Evolutionary conservation across 495 filamentous ascomycete genomes (phyloP).

Genomic region (Xylaria telfairii): DNA sequence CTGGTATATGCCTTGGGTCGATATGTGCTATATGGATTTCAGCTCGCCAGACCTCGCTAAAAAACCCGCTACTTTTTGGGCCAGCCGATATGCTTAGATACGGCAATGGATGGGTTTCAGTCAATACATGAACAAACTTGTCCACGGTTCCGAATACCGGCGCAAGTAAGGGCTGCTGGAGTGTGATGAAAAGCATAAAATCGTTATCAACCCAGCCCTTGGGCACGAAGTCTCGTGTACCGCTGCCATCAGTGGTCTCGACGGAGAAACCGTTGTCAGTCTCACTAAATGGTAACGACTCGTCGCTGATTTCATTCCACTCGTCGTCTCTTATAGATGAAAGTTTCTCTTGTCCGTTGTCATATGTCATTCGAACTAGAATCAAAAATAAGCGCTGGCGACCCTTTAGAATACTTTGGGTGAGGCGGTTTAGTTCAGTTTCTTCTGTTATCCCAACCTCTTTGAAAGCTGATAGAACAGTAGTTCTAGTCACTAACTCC

Average conservation of each 20-base stretch:
- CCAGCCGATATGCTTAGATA: neutral
- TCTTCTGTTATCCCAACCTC: neutral
- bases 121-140: neutral
- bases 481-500: neutral
- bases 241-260: neutral
- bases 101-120: neutral
- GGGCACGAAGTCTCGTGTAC: neutral
- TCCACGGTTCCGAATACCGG: neutral
- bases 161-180: neutral
- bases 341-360: neutral
- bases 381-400: slow-evolving; percentile 1
- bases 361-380: neutral
- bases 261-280: neutral
- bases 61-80: neutral
- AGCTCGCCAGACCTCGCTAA: neutral
- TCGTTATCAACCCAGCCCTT: neutral
- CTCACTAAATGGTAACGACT: neutral
- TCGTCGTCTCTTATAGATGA: neutral
- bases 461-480: neutral
- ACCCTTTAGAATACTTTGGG: neutral
- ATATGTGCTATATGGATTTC: slow-evolving; percentile 5
- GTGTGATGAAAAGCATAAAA: neutral
- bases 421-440: neutral
- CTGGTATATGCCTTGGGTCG: neutral
- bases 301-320: neutral